A percentile compares a stretch with the other conserved stretches of the same genome.
Conservation (phyloP, 2,329 filamentous ascomycete species). For the Fusarium paranaense region DNA sequence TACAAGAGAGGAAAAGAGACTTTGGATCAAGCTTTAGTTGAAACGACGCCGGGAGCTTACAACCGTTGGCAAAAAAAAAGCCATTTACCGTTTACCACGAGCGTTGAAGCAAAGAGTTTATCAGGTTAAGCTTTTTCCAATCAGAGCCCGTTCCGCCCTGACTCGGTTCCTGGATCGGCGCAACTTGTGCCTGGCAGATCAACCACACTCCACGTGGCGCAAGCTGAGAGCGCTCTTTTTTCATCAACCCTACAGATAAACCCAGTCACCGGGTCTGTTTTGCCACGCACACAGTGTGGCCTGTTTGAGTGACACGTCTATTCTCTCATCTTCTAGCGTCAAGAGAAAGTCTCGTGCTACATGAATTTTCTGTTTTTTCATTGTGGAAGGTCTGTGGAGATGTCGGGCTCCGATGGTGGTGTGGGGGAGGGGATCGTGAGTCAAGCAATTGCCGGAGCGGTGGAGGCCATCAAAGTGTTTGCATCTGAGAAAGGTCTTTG, state of each 20-base stretch:
- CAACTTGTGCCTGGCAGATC: slow-evolving; percentile 32
- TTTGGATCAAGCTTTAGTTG: slow-evolving; percentile 4
- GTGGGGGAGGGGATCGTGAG: slow-evolving; percentile 7
- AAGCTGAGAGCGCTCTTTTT: not conserved
- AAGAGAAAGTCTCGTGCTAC: not conserved
- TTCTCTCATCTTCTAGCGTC: slow-evolving; percentile 1
- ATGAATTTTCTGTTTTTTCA: slow-evolving; percentile 1
- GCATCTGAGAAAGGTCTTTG: slow-evolving; percentile 8
- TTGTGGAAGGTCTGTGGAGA: not conserved
- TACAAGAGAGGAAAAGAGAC: not conserved
- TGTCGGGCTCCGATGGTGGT: not conserved
- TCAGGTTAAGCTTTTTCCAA: slow-evolving; percentile 13
- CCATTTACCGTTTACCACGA: not conserved
- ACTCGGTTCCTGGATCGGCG: slow-evolving; percentile 16
- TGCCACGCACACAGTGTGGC: not conserved
- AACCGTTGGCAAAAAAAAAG: slow-evolving; percentile 1
- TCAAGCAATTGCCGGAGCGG: not conserved
- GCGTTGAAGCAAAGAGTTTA: not conserved
- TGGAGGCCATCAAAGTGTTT: slow-evolving; percentile 29
- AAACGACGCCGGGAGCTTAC: slow-evolving; percentile 9
- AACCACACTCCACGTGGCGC: slow-evolving; percentile 31
- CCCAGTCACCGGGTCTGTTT: not conserved
- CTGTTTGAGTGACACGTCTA: slow-evolving; percentile 13
- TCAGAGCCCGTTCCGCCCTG: slow-evolving; percentile 23
- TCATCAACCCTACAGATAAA: slow-evolving; percentile 14